Evolutionary conservation across 1,284 basidiomycete species (phyloP).

Genomic region (Neotropicomus parvogracilis): DNA sequence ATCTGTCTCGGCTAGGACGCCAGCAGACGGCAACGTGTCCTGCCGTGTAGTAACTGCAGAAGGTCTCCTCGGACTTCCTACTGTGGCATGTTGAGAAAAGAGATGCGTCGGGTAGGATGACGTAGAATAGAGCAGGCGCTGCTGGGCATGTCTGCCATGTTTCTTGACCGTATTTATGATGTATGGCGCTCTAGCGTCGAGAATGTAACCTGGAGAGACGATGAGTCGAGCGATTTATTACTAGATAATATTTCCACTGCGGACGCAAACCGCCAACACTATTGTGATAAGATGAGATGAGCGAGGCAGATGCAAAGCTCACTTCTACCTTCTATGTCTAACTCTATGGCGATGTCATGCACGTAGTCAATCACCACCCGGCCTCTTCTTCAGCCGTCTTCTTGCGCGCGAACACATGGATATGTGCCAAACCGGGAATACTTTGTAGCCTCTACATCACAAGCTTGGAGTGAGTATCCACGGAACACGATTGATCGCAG

Average conservation of each 20-base stretch:
- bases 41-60: constrained; percentile 3
- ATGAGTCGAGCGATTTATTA: no score
- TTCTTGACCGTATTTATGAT: no score
- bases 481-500: not conserved
- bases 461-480: constrained; percentile 1
- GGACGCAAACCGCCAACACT: no score
- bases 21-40: not conserved
- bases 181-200: no score
- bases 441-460: constrained; percentile 66
- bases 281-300: not conserved
- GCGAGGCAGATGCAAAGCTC: not conserved
- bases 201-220: no score
- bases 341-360: constrained; percentile 1
- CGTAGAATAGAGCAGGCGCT: not conserved
- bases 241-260: no score
- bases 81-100: not conserved
- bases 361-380: constrained; percentile 16
- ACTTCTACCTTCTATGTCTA: constrained; percentile 7
- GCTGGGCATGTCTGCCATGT: constrained; percentile 2
- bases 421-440: constrained; percentile 71
- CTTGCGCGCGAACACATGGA: constrained; percentile 72
- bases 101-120: not conserved
- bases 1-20: constrained; percentile 2
- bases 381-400: constrained; percentile 35
- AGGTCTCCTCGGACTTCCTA: not conserved